Evolutionary conservation across 2,329 filamentous ascomycete species (phyloP).

Genomic region (Botrytis aclada): DNA sequence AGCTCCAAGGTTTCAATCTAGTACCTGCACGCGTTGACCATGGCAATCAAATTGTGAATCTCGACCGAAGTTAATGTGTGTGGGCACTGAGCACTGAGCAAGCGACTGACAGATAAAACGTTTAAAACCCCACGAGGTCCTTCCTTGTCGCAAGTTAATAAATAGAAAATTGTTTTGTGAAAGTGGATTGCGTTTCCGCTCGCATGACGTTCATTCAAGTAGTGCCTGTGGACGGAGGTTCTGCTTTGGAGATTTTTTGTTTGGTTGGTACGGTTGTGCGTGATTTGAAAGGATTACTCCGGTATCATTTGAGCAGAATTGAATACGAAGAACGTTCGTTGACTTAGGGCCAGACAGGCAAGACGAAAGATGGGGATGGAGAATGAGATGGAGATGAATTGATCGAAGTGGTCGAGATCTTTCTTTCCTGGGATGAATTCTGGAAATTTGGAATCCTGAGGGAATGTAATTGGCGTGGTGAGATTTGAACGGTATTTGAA

Average conservation of each 20-base stretch:
- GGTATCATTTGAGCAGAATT: neutral
- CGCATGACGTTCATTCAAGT: constrained; percentile 17
- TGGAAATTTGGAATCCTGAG: neutral
- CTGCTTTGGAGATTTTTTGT: neutral
- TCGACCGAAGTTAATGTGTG: constrained; percentile 1
- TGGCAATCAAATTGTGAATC: constrained; percentile 12
- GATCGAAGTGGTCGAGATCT: constrained; percentile 2
- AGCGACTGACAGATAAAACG: neutral
- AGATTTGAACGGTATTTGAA: constrained; percentile 1
- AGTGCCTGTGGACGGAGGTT: neutral
- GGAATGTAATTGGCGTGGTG: constrained; percentile 8
- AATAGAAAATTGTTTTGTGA: constrained; percentile 14
- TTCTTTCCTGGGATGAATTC: neutral
- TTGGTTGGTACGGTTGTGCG: neutral
- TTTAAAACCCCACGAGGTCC: constrained; percentile 14
- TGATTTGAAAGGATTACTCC: neutral
- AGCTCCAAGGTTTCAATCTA: constrained; percentile 10
- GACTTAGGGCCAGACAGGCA: constrained; percentile 11
- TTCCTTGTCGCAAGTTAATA: constrained; percentile 21
- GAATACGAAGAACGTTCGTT: neutral
- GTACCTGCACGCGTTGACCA: constrained; percentile 16
- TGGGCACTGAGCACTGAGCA: neutral
- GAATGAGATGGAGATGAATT: neutral
- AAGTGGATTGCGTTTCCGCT: constrained; percentile 13
- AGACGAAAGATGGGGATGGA: neutral